A percentile compares a stretch with the other conserved stretches of the same genome.
These are phyloP conservation scores for Auricularia sp. DNA, from an alignment of 768 basidiomycete genomes.

Conservation along the genomic window DNA sequence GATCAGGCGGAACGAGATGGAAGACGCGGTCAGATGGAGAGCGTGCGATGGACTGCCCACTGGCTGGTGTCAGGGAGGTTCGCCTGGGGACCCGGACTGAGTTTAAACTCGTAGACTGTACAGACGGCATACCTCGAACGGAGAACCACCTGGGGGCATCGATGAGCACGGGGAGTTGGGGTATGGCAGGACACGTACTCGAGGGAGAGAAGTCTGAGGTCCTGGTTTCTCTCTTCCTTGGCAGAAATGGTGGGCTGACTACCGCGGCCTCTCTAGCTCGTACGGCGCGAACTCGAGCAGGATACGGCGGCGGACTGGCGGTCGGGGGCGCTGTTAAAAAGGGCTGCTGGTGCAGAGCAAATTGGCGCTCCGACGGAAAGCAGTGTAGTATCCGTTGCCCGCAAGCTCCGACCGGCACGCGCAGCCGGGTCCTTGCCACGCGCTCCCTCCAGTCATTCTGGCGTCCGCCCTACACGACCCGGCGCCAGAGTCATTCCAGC, in stretches of 20 bases:
- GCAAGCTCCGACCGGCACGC: neutral
- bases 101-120: neutral
- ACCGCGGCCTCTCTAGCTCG: conserved; percentile 1
- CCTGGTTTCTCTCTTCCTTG: neutral
- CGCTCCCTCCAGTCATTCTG: neutral
- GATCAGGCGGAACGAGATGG: neutral
- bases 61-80: conserved; percentile 2
- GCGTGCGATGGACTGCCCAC: neutral
- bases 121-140: neutral
- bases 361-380: neutral
- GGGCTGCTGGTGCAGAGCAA: neutral
- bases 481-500: neutral
- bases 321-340: neutral
- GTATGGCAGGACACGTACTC: neutral
- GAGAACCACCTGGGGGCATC: neutral
- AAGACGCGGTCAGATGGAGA: neutral
- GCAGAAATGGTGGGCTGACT: neutral
- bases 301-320: neutral
- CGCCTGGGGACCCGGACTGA: neutral
- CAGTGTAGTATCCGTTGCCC: neutral
- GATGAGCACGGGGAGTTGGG: neutral
- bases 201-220: neutral
- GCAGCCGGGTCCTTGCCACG: no score
- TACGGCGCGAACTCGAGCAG: neutral
- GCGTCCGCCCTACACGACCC: neutral